Conservation (phyloP, 192 early-diverging fungal species). For the Pecoramyces ruminantium region DNA sequence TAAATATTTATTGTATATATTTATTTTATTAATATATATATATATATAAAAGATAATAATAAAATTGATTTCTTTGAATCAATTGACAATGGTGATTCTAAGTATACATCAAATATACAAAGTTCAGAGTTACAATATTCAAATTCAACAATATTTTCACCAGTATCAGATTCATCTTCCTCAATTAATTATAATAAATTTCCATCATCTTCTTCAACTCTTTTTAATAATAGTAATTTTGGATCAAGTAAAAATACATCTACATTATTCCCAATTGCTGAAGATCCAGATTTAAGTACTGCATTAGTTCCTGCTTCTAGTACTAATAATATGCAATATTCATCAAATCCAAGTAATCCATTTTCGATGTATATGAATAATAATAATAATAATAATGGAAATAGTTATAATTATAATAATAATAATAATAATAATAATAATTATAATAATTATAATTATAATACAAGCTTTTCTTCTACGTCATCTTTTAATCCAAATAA, state of each 20-base stretch:
- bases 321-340: background rate
- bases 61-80: background rate
- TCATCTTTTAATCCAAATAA: background rate
- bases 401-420: too few relatives aligned
- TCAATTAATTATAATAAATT: background rate
- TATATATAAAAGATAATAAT: background rate
- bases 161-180: background rate
- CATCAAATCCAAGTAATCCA: background rate
- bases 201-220: background rate
- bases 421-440: background rate
- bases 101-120: background rate
- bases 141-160: background rate
- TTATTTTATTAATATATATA: too few relatives aligned
- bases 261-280: background rate
- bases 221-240: background rate
- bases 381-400: background rate
- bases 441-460: background rate
- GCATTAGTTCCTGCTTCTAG: background rate
- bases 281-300: background rate
- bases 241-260: background rate
- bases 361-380: background rate
- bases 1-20: too few relatives aligned
- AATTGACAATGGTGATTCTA: background rate
- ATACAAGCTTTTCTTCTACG: background rate
- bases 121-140: background rate